Conservation (phyloP, 2,329 filamentous ascomycete genomes). For the Fusarium foetens region DNA sequence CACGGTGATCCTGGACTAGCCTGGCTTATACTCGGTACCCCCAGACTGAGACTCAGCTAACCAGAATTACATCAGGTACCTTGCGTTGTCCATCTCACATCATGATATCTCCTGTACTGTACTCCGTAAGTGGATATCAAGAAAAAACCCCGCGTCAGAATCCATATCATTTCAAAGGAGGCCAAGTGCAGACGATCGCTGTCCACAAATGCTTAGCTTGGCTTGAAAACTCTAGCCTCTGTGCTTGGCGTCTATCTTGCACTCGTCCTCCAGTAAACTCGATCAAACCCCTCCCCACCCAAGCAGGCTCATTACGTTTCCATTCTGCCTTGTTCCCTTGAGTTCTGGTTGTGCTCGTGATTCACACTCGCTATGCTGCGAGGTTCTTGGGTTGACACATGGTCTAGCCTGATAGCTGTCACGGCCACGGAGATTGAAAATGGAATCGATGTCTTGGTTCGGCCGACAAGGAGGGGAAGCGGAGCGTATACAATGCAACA, state of each 20-base stretch:
- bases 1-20: slow-evolving; percentile 1
- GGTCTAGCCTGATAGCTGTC: slow-evolving; percentile 1
- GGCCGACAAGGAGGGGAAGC: slow-evolving; percentile 34
- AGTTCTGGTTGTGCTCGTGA: slow-evolving; percentile 4
- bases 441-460: slow-evolving; percentile 32
- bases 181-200: slow-evolving; percentile 32
- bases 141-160: slow-evolving; percentile 36
- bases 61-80: slow-evolving; percentile 30
- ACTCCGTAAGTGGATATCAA: slow-evolving; percentile 27
- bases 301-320: slow-evolving; percentile 38
- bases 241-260: slow-evolving; percentile 30
- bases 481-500: slow-evolving; percentile 32
- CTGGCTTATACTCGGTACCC: slow-evolving; percentile 5
- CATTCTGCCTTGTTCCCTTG: slow-evolving; percentile 1
- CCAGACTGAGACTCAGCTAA: slow-evolving; percentile 34
- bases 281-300: slow-evolving; percentile 19
- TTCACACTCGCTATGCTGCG: background rate
- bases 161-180: slow-evolving; percentile 27
- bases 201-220: slow-evolving; percentile 34
- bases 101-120: slow-evolving; percentile 21
- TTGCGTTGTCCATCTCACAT: slow-evolving; percentile 32
- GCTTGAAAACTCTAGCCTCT: slow-evolving; percentile 20
- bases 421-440: slow-evolving; percentile 22
- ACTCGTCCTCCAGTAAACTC: slow-evolving; percentile 11
- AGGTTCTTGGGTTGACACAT: background rate